Percentiles rank a stretch among this genome's conserved stretches.
These are phyloP conservation scores for Rubroboletus pulcherrimus DNA, from an alignment of 768 basidiomycete genomes.

Conservation along the genomic window DNA sequence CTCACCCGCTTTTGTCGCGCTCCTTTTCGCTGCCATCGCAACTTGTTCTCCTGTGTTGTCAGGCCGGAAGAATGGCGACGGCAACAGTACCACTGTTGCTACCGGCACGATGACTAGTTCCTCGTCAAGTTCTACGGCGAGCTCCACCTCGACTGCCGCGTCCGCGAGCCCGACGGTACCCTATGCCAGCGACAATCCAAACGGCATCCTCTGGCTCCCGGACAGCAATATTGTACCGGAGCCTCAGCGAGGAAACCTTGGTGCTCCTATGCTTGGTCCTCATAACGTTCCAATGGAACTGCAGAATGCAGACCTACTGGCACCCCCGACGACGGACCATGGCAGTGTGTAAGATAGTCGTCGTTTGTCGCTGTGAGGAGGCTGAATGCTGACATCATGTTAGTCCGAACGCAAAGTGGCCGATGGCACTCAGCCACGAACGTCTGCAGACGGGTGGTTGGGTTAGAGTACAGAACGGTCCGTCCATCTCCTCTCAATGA, in stretches of 20 bases:
- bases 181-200: conserved; percentile 40
- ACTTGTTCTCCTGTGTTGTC: background rate
- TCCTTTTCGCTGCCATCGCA: conserved; percentile 5
- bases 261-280: conserved; percentile 49
- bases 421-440: conserved; percentile 45
- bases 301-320: conserved; percentile 54
- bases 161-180: conserved; percentile 39
- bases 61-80: background rate
- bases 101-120: background rate
- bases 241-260: conserved; percentile 41
- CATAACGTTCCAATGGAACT: conserved; percentile 49
- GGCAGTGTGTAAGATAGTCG: conserved; percentile 40
- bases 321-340: conserved; percentile 57
- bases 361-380: background rate
- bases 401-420: conserved; percentile 53
- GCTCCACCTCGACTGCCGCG: conserved; percentile 21
- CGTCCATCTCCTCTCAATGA: conserved; percentile 1
- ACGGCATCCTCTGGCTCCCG: conserved; percentile 38
- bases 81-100: background rate
- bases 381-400: background rate
- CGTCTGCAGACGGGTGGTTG: conserved; percentile 56
- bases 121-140: background rate
- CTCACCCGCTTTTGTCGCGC: background rate
- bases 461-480: conserved; percentile 56
- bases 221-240: conserved; percentile 27